These are phyloP conservation scores for Solanum pinnatisectum DNA, from an alignment of 257 asterid species.

Conservation along the genomic window DNA sequence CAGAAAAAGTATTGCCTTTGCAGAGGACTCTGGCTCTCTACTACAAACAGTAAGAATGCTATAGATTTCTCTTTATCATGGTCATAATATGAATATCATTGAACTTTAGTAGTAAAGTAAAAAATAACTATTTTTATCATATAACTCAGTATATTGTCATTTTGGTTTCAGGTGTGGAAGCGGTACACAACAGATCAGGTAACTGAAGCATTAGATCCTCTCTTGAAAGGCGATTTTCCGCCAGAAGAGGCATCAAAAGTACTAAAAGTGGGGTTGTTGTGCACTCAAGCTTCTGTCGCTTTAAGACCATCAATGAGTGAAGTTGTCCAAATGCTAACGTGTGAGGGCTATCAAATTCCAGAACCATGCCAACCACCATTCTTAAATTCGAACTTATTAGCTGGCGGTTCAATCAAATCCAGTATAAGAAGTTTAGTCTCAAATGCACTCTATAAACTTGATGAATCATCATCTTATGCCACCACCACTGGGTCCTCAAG, in stretches of 20 bases:
- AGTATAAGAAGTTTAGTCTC: conserved; percentile 36
- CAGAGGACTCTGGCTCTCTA: conserved; percentile 60
- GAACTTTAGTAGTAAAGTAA: background rate
- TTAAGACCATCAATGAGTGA: conserved; percentile 77
- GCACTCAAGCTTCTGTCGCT: conserved; percentile 74
- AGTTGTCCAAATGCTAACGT: conserved; percentile 58
- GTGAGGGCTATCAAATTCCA: conserved; percentile 38
- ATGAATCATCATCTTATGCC: conserved; percentile 33
- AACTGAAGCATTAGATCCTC: conserved; percentile 54
- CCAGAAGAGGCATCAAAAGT: conserved; percentile 37
- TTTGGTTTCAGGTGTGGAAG: conserved; percentile 58
- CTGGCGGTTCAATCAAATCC: conserved; percentile 31
- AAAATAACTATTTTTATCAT: background rate
- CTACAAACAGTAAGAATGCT: conserved; percentile 48
- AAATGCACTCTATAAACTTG: conserved; percentile 18
- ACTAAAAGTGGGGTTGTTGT: conserved; percentile 55
- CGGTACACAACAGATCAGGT: conserved; percentile 36
- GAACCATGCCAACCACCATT: conserved; percentile 83
- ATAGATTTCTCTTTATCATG: background rate
- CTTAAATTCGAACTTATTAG: conserved; percentile 31
- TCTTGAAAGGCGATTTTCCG: conserved; percentile 39
- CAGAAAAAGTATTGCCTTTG: conserved; percentile 64
- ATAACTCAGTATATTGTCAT: background rate
- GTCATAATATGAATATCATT: background rate
- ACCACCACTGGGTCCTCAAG: conserved; percentile 53